Evolutionary conservation across 148 eudicot species (phyloP).

Genomic region (Nepenthes mirabilis): DNA sequence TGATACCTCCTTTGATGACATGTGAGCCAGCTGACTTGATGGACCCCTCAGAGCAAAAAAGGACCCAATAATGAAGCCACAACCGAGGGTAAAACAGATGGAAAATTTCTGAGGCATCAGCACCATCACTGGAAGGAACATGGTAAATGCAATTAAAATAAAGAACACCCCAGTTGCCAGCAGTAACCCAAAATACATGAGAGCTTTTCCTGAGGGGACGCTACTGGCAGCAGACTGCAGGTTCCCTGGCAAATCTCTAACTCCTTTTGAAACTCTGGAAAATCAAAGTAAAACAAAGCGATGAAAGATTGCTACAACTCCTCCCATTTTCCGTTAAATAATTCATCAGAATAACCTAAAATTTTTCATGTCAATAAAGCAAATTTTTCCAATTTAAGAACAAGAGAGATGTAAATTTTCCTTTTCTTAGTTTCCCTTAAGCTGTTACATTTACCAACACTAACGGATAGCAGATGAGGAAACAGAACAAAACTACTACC

Average conservation of each 20-base stretch:
- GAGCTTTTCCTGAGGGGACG: constrained; percentile 89
- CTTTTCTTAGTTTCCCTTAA: too few relatives aligned
- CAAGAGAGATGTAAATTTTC: too few relatives aligned
- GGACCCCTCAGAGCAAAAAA: constrained; percentile 91
- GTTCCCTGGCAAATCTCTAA: constrained; percentile 79
- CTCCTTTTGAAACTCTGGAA: constrained; percentile 88
- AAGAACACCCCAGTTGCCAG: constrained; percentile 91
- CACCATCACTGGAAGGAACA: constrained; percentile 95
- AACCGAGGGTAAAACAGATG: constrained; percentile 86
- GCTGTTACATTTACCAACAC: too few relatives aligned
- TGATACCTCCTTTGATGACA: constrained; percentile 82
- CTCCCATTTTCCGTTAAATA: not conserved
- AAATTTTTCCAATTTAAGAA: too few relatives aligned
- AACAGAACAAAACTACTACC: too few relatives aligned
- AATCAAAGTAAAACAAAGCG: constrained; percentile 4
- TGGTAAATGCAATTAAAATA: constrained; percentile 82
- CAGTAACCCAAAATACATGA: constrained; percentile 85
- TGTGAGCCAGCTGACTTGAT: constrained; percentile 77
- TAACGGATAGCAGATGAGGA: too few relatives aligned
- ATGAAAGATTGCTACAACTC: not conserved
- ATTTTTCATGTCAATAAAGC: too few relatives aligned
- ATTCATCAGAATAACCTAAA: not conserved
- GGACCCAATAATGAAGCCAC: constrained; percentile 80
- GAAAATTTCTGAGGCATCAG: constrained; percentile 96
- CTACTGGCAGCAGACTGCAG: constrained; percentile 82